Conservation (phyloP, 192 early-diverging fungal genomes). For the Coemansia sp. region DNA sequence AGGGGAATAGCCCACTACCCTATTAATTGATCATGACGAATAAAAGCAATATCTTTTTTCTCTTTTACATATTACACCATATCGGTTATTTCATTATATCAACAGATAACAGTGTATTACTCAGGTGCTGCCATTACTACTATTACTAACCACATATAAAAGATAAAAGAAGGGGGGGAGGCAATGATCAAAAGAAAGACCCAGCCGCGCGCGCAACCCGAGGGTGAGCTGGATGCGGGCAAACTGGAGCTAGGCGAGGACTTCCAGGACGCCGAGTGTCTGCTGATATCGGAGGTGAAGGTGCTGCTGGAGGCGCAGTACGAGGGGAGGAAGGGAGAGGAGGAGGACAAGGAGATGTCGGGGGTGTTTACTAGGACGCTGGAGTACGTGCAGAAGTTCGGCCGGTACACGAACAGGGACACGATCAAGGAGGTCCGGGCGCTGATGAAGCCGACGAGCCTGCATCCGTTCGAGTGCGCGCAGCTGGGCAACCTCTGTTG, state of each 20-base stretch:
- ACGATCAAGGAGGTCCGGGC: constrained; percentile 80
- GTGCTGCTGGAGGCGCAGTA: constrained; percentile 70
- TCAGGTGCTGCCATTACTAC: no score
- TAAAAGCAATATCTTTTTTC: no score
- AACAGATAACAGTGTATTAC: no score
- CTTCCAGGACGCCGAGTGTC: constrained; percentile 70
- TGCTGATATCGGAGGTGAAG: constrained; percentile 71
- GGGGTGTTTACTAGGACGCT: constrained; percentile 79
- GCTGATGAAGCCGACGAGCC: constrained; percentile 31
- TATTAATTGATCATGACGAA: no score
- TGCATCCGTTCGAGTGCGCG: constrained; percentile 84
- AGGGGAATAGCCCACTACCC: no score
- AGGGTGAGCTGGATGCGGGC: constrained; percentile 44
- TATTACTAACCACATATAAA: background rate
- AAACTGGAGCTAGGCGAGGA: constrained; percentile 55
- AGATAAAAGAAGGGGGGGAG: background rate
- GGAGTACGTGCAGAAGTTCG: constrained; percentile 84
- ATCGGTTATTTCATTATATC: no score
- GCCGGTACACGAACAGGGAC: constrained; percentile 81
- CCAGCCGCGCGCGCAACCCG: constrained; percentile 21
- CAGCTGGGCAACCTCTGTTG: constrained; percentile 91
- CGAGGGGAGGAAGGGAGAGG: constrained; percentile 52
- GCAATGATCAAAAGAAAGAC: constrained; percentile 1
- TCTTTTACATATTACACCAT: no score
- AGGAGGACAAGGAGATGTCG: constrained; percentile 53